Conservation (phyloP, 176 grass and related monocot genomes). For the Aegilops speltoides region DNA sequence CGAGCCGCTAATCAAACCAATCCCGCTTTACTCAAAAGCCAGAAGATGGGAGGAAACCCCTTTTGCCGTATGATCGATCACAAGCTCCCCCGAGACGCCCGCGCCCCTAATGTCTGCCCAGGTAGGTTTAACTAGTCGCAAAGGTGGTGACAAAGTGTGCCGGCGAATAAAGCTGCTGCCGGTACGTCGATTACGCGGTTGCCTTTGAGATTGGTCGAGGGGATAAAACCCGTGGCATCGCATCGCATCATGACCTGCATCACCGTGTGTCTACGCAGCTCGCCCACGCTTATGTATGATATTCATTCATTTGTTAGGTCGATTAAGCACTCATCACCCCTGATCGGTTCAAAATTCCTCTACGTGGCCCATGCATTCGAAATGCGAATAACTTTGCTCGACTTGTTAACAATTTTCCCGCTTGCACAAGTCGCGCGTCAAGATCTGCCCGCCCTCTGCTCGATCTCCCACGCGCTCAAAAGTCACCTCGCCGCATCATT, state of each 20-base stretch:
- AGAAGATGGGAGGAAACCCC: neutral
- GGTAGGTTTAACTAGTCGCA: constrained; percentile 21
- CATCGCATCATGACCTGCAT: neutral
- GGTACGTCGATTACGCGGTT: constrained; percentile 35
- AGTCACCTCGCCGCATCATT: neutral
- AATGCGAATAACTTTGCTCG: constrained; percentile 2
- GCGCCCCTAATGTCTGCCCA: neutral
- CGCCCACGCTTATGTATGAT: neutral
- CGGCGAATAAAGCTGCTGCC: constrained; percentile 46
- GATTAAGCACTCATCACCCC: neutral
- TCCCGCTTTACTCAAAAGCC: constrained; percentile 18
- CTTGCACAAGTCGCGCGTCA: neutral
- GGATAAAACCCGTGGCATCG: neutral
- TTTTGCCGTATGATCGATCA: constrained; percentile 25
- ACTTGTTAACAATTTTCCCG: neutral
- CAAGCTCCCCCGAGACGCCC: neutral
- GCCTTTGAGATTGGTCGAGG: constrained; percentile 8
- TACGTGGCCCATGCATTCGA: neutral
- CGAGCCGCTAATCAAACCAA: neutral
- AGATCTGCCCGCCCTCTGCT: neutral
- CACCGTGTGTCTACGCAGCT: neutral
- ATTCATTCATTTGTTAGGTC: constrained; percentile 2
- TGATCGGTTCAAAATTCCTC: neutral
- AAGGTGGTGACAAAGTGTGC: constrained; percentile 31
- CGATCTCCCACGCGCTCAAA: neutral